A percentile compares a stretch with the other conserved stretches of the same genome.
Conservation (phyloP, 1,284 basidiomycete species). For the Macrocybe sp. region DNA sequence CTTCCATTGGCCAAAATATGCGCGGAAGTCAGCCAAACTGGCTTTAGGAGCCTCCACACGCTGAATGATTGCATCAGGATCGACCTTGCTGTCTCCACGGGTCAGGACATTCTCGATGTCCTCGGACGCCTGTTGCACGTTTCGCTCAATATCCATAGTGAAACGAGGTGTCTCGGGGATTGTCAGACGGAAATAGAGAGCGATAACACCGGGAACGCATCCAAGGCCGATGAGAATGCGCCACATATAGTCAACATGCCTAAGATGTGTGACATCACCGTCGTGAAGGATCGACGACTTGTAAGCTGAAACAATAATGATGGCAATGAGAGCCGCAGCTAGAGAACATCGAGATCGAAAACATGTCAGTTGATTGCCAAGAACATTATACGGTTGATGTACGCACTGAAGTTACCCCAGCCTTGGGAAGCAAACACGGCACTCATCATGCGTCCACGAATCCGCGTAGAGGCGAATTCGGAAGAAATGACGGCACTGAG, state of each 20-base stretch:
- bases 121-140: conserved; percentile 65
- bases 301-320: conserved; percentile 68
- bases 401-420: conserved; percentile 63
- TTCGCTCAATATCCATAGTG: conserved; percentile 88
- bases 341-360: conserved; percentile 13
- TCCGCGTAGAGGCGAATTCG: conserved; percentile 74
- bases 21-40: conserved; percentile 55
- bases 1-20: conserved; percentile 58
- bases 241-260: conserved; percentile 60
- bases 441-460: conserved; percentile 70
- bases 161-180: conserved; percentile 81
- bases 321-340: conserved; percentile 65
- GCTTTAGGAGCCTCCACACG: conserved; percentile 64
- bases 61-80: conserved; percentile 53
- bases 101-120: conserved; percentile 66
- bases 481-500: conserved; percentile 63
- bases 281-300: conserved; percentile 55
- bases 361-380: conserved; percentile 12
- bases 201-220: conserved; percentile 60
- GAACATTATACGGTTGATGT: conserved; percentile 4
- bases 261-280: conserved; percentile 31
- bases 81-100: conserved; percentile 44
- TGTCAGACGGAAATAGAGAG: conserved; percentile 74
- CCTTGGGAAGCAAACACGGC: conserved; percentile 68
- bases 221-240: conserved; percentile 70